Percentiles rank a stretch among this genome's conserved stretches.
phyloP scores from a whole-genome alignment of 768 basidiomycete species.

The Glaciozyma antarctica region DNA sequence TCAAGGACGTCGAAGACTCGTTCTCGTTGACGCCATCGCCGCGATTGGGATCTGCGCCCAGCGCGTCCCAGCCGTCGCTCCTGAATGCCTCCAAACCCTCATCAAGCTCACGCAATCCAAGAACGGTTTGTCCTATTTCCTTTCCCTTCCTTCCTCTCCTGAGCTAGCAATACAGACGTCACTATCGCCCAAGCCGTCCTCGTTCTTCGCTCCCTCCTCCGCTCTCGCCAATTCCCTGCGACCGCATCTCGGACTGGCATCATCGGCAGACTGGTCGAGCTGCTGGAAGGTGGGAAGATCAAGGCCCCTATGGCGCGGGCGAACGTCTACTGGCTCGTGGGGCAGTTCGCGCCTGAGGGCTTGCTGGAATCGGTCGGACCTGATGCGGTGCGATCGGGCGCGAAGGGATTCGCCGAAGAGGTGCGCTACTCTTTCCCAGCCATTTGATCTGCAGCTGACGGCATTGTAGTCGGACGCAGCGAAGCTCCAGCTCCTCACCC shows the following conservation, averaged over 20 bases:
- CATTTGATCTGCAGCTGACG: no score
- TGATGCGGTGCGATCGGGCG: constrained; percentile 71
- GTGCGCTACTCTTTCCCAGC: constrained; percentile 41
- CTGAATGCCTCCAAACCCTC: constrained; percentile 64
- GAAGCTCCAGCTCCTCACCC: constrained; percentile 72
- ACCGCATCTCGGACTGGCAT: constrained; percentile 6
- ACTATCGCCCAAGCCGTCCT: constrained; percentile 26
- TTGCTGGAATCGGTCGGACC: constrained; percentile 57
- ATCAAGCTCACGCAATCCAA: constrained; percentile 16
- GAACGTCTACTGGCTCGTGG: constrained; percentile 84
- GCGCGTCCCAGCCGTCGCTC: constrained; percentile 56
- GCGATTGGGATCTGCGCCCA: constrained; percentile 70
- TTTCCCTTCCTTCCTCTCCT: no score
- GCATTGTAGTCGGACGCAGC: constrained; percentile 50
- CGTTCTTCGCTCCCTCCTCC: constrained; percentile 20
- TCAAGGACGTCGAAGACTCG: constrained; percentile 62
- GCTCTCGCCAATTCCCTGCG: constrained; percentile 5
- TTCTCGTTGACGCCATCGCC: constrained; percentile 62
- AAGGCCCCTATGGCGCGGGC: constrained; percentile 52
- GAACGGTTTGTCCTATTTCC: constrained; percentile 9
- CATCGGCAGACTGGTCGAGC: constrained; percentile 21
- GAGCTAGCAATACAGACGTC: background rate
- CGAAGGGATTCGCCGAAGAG: constrained; percentile 63
- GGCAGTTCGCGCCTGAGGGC: constrained; percentile 58
- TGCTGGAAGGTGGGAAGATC: constrained; percentile 11